Evolutionary conservation across 2,329 filamentous ascomycete genomes (phyloP), one percentile per base, ranked within the genome.

Genomic region (Parastagonospora avenae): DNA sequence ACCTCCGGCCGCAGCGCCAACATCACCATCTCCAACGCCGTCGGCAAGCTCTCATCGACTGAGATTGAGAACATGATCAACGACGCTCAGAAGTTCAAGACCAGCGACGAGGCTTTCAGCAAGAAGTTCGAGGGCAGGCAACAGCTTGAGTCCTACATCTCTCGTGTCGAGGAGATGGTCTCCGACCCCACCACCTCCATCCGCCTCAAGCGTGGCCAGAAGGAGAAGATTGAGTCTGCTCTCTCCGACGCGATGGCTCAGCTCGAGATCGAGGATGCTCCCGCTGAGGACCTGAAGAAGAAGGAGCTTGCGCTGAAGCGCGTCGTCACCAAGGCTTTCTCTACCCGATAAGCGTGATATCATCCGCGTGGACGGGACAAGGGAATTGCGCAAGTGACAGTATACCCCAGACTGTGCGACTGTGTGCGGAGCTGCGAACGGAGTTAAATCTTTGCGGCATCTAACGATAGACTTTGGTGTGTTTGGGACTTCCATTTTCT

Each of bases 1-100:
- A 93, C 91, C 67, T 96, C 94, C 30, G 94, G 94, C 72, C 92
- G 94, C 77, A 94, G 85, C 74, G 94, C 94, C 80, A 99, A 99
- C 87, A 99, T 99, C 79, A 99, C 94, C 76, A 99, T 99, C 80
- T 91, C 91, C 80, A 99, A 99, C 87, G 96, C 94, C 54, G 93
- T 99, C 71, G 94, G 94, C 78, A 99, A 99, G 85, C 91, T 99
- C 66, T 96, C 92, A 59, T 90, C 88, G 46, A 80, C 80, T 58
- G 94, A 99, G 82, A 99, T 99, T 63, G 94, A 99, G 84, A 92
- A 86, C 82, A 97, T 97, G 93, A 91, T 99, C 77, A 89, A 82
- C 77, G 90, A 99, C 68, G 94, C 94, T 71, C 92, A 93, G 82
- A 95, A 96, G 81, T 99, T 97, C 90, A 99, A 99, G 91, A 85